Conservation (phyloP, 345 rosid genomes). For the Cardamine resedifolia region DNA sequence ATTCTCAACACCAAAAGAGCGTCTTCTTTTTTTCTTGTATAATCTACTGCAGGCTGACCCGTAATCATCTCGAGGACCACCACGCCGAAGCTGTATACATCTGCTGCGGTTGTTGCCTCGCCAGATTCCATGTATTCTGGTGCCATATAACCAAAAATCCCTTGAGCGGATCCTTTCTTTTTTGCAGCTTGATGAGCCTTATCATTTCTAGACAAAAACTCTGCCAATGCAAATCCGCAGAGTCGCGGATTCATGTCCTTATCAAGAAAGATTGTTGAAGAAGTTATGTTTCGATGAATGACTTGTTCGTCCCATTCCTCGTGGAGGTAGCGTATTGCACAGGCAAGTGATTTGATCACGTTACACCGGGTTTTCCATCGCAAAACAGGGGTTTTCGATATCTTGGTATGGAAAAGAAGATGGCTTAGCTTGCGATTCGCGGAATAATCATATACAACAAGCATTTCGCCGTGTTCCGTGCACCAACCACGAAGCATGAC, state of each 20-base stretch:
- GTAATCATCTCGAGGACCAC: slow-evolving; percentile 84
- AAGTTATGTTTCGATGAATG: slow-evolving; percentile 83
- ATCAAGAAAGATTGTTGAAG: slow-evolving; percentile 73
- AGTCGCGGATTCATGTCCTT: slow-evolving; percentile 86
- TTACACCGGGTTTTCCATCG: slow-evolving; percentile 65
- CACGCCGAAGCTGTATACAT: slow-evolving; percentile 89
- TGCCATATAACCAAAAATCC: slow-evolving; percentile 93
- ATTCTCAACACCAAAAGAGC: slow-evolving; percentile 63
- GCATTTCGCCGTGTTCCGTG: slow-evolving; percentile 98
- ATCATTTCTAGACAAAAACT: slow-evolving; percentile 81
- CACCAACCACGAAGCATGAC: slow-evolving; percentile 97
- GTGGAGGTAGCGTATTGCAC: slow-evolving; percentile 83
- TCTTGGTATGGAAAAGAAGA: slow-evolving; percentile 57
- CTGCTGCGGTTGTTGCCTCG: slow-evolving; percentile 79
- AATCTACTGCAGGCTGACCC: slow-evolving; percentile 88
- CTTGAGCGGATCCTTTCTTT: slow-evolving; percentile 64
- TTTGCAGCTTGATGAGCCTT: slow-evolving; percentile 62
- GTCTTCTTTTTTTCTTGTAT: slow-evolving; percentile 58
- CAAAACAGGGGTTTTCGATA: slow-evolving; percentile 44
- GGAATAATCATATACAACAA: slow-evolving; percentile 80
- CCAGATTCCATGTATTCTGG: slow-evolving; percentile 91
- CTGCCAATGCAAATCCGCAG: slow-evolving; percentile 82
- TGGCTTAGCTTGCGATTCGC: slow-evolving; percentile 69
- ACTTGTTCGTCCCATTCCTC: slow-evolving; percentile 99
- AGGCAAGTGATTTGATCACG: slow-evolving; percentile 75